Evolutionary conservation across 345 rosid genomes (phyloP).

Genomic region (Rhodamnia argentea): DNA sequence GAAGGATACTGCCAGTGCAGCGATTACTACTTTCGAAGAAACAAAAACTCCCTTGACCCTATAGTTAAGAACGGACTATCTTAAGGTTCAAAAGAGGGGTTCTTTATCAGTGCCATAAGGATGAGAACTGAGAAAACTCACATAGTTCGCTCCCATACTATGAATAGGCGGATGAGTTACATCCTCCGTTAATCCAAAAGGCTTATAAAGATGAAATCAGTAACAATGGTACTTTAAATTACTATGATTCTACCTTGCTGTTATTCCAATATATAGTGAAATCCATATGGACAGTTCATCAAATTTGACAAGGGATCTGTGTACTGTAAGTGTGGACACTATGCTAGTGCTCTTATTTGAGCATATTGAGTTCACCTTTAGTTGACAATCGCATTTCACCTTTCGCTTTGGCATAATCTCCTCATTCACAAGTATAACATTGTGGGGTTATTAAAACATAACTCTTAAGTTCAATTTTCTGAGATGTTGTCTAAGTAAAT

Average conservation of each 20-base stretch:
- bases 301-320: neutral
- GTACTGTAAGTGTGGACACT: neutral
- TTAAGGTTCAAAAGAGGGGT: neutral
- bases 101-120: neutral
- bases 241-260: neutral
- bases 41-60: neutral
- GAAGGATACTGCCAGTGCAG: neutral
- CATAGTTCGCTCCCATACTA: neutral
- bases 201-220: neutral
- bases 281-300: neutral
- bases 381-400: neutral
- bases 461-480: neutral
- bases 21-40: neutral
- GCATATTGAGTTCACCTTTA: neutral
- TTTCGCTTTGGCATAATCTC: neutral
- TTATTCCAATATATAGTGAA: neutral
- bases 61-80: neutral
- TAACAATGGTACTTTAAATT: neutral
- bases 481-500: neutral
- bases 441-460: neutral
- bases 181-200: neutral
- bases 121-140: neutral
- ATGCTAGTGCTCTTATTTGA: neutral
- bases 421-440: neutral
- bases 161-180: neutral